Evolutionary conservation across 1,284 basidiomycete species (phyloP), one percentile per base, ranked within the genome.

Genomic region (Ganoderma multipileum): DNA sequence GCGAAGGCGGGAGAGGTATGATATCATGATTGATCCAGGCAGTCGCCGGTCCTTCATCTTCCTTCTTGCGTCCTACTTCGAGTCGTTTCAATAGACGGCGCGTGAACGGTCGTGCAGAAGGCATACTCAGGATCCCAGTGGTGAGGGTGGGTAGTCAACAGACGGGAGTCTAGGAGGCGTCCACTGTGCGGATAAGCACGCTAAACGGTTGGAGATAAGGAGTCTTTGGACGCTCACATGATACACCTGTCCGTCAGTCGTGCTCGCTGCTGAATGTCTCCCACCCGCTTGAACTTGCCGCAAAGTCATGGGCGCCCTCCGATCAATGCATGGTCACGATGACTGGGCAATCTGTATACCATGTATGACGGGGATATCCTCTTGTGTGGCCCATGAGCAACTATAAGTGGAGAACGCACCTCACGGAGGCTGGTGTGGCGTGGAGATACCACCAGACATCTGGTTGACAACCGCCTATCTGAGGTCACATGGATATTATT

Each of bases 1-100:
- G 74, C 20, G 72, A 69, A 1, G 72, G 72, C 28, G 72, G 72
- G 30, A 75, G 69, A 16, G 74, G 74, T 26, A 72, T 66, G 41
- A 75, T 72, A 66, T 75, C 74, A 30, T 65, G 72, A 60, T 75
- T 75, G 61, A 73, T 69, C 74, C 74, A 75, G n/a, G 72, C 68
- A 16, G 70, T 69, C 2, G 68, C 50, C 26, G 66, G 41, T 11
- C 61, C 52, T 23, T 69, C 74, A 20, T 60, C 54, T 39, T 68
- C 68, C 50, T 71, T 59, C 65, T 62, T 54, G 55, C 47, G 67
- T 26, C 69, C 66, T 28, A 75, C 67, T 42, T 75, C 71, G 68
- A 75, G 67, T 39, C 63, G 64, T 61, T 70, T 68, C 36, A 73
- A 64, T 12, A 72, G 38, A 18, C 18, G 57, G 0, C 44, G 57